A percentile compares a stretch with the other conserved stretches of the same genome.
Conservation (phyloP, 2,329 filamentous ascomycete species). For the Fusarium sp. region DNA sequence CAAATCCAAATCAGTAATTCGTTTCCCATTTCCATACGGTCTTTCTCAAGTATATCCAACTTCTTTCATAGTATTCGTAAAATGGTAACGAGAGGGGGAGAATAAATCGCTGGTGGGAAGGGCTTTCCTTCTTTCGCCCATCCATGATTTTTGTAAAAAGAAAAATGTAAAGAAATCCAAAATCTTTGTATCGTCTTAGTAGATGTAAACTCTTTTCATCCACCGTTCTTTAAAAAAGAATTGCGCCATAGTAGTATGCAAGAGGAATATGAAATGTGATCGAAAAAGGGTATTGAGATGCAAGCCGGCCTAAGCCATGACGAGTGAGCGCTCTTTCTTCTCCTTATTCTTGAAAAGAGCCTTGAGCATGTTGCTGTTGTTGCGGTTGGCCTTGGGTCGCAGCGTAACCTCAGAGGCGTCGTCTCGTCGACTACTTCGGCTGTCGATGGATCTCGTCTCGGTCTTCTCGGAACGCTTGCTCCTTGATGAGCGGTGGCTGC, state of each 20-base stretch:
- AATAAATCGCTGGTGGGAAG: conserved; percentile 35
- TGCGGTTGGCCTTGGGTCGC: conserved; percentile 62
- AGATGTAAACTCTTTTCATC: conserved; percentile 2
- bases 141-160: conserved; percentile 30
- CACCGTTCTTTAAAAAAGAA: conserved; percentile 11
- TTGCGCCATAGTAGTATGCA: conserved; percentile 29
- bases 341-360: conserved; percentile 69
- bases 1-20: background rate
- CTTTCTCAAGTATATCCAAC: background rate
- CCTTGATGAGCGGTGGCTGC: conserved; percentile 51
- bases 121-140: conserved; percentile 21
- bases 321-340: conserved; percentile 54
- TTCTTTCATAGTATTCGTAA: conserved; percentile 24
- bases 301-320: conserved; percentile 44
- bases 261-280: background rate
- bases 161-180: background rate
- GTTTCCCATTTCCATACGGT: background rate
- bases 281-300: background rate
- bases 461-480: conserved; percentile 52
- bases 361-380: conserved; percentile 67
- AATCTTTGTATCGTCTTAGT: conserved; percentile 34
- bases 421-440: conserved; percentile 50
- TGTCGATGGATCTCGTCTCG: conserved; percentile 54
- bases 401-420: conserved; percentile 54
- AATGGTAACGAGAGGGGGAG: conserved; percentile 7